Percentiles rank a stretch among this genome's conserved stretches.
Conservation (phyloP, 2,329 filamentous ascomycete species). For the Aspergillus niger region DNA sequence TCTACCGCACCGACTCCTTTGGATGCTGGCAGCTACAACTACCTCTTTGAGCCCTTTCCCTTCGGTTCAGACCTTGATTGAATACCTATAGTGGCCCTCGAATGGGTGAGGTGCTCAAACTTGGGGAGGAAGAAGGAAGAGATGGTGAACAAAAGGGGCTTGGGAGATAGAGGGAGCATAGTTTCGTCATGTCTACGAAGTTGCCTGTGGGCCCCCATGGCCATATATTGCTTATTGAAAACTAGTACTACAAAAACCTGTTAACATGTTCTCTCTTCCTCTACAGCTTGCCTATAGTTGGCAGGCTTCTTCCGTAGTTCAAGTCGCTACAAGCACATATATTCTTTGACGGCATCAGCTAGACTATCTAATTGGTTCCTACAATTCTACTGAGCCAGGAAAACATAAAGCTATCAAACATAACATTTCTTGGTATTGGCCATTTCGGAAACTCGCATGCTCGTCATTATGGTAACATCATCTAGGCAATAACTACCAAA, state of each 20-base stretch:
- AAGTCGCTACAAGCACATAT: not conserved
- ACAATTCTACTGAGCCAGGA: no score
- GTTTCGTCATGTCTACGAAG: not conserved
- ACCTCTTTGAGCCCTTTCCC: not conserved
- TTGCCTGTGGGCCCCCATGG: not conserved
- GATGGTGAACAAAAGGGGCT: not conserved
- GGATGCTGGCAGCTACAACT: not conserved
- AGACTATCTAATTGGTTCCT: no score
- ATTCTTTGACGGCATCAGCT: not conserved
- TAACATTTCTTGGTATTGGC: no score
- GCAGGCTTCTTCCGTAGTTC: not conserved
- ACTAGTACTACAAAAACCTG: not conserved
- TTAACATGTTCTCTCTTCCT: not conserved
- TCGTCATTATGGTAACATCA: not conserved
- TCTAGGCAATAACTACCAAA: not conserved
- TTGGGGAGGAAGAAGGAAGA: not conserved
- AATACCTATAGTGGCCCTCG: no score
- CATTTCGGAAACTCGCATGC: no score
- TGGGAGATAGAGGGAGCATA: not conserved
- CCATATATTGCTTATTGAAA: not conserved
- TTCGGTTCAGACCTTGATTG: not conserved
- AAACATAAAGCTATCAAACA: no score
- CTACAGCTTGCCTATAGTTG: not conserved
- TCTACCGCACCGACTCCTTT: not conserved
- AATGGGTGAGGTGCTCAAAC: not conserved